Base-by-base conservation (phyloP, 2,329 filamentous ascomycete genomes). In the Cyphellophora europaea region DNA sequence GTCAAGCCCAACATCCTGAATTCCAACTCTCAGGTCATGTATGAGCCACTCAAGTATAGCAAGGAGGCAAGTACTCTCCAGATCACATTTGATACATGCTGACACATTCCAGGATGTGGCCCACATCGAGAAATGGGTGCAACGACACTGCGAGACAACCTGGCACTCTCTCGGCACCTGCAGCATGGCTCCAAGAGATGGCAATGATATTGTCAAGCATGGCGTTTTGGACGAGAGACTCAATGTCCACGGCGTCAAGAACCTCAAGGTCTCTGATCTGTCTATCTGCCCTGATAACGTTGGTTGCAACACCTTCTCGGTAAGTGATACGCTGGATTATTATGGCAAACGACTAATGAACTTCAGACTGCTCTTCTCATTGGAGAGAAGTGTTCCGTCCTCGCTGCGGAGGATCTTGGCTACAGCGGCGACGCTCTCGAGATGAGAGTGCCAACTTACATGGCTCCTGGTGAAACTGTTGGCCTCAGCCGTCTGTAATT, bases 221-320 rank as follows among this genome's bases (percentile, higher is more conserved):
- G 82, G 82, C 40, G 82, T 87, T 1, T 61, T 87, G 23, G 82
- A 87, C 52, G 79, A 84, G 58, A 73, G 81, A 40, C 69, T 87
- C 37, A 86, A 85, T 47, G 81, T 87, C 3, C 79, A 86, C 53
- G 82, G 80, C 33, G 79, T 85, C 45, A 71, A 83, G 65, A 77
- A 78, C 11, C 70, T 87, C 49, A 86, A 86, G 69, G 80, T 86
- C 15, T 79, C 79, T 10, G 82, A 87, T 56, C 58, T 86, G 29
- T 77, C 71, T 33, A 82, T 86, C 63, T 86, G 80, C 57, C 81
- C 82, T 1, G 80, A 86, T 57, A 87, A 86, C 45, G 80, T 86
- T 14, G 81, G 78, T 41, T 78, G 74, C 60, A 78, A 79, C 58
- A 77, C 72, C 46, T 75, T 58, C 56, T 66, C 64, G 42, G 45